A percentile compares a stretch with the other conserved stretches of the same genome.
phyloP scores from a whole-genome alignment of 2,329 filamentous ascomycete species.

The Cytospora mali region DNA sequence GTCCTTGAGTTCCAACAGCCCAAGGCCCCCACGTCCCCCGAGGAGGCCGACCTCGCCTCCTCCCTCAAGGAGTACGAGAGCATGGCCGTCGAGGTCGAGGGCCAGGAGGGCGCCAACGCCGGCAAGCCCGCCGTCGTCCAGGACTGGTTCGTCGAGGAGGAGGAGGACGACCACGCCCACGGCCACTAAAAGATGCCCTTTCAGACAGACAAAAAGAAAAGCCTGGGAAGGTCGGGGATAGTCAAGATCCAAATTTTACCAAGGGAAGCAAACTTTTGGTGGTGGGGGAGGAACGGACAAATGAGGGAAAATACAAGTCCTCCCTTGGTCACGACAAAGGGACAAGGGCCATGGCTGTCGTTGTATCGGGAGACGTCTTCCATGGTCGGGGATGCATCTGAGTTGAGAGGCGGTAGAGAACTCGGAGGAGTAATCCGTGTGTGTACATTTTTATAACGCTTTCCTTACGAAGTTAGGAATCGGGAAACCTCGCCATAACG shows the following conservation, averaged over 20 bases:
- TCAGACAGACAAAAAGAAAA: background rate
- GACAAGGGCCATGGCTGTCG: background rate
- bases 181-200: slow-evolving; percentile 49
- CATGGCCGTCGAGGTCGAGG: slow-evolving; percentile 93
- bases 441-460: slow-evolving; percentile 43
- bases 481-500: slow-evolving; percentile 12
- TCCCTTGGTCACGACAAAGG: background rate
- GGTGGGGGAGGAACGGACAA: slow-evolving; percentile 5
- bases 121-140: slow-evolving; percentile 58
- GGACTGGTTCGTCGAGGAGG: slow-evolving; percentile 85
- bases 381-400: slow-evolving; percentile 1
- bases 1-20: slow-evolving; percentile 86
- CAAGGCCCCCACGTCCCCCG: slow-evolving; percentile 81
- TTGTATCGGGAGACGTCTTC: background rate
- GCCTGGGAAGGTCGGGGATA: too few species aligned
- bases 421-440: slow-evolving; percentile 42
- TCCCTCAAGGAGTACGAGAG: slow-evolving; percentile 93
- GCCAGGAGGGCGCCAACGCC: slow-evolving; percentile 68
- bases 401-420: slow-evolving; percentile 16
- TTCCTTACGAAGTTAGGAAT: slow-evolving; percentile 28
- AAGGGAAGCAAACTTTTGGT: slow-evolving; percentile 7
- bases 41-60: slow-evolving; percentile 89
- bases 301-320: background rate
- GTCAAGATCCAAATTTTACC: too few species aligned
- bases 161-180: slow-evolving; percentile 53